phyloP scores from a whole-genome alignment of 306 rosid species.

The Prunus davidiana region DNA sequence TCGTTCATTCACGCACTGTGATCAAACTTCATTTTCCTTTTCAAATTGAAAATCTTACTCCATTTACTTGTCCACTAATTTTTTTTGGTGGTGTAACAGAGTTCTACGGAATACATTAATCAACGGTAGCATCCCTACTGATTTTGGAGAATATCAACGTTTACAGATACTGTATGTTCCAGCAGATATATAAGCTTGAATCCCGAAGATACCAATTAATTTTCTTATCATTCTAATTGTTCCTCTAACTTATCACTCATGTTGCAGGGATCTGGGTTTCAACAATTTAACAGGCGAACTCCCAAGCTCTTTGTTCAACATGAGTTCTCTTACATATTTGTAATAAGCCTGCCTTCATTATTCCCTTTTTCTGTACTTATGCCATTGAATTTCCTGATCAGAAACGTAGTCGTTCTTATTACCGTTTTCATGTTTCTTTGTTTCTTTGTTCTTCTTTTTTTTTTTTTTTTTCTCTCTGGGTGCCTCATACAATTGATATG shows the following conservation, averaged over 20 bases:
- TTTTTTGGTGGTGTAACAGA: not conserved
- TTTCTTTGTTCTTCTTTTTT: not conserved
- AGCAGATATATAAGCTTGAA: not conserved
- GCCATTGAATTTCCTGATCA: not conserved
- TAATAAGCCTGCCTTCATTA: not conserved
- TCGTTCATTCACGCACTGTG: not conserved
- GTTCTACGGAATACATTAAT: constrained; percentile 30
- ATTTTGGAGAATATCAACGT: constrained; percentile 18
- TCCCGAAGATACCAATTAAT: not conserved
- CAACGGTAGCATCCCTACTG: constrained; percentile 22
- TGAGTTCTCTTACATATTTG: constrained; percentile 12
- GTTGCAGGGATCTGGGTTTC: constrained; percentile 31
- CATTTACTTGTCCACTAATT: not conserved
- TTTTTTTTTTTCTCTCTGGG: not conserved
- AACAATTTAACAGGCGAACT: constrained; percentile 29
- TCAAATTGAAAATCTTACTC: not conserved
- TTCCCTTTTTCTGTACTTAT: not conserved
- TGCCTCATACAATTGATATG: not conserved
- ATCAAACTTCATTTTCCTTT: not conserved
- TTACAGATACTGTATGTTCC: constrained; percentile 18
- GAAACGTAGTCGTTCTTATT: not conserved
- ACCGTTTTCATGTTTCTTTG: not conserved
- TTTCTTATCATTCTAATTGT: not conserved
- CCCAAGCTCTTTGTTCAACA: constrained; percentile 23
- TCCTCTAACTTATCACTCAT: not conserved